Evolutionary conservation across 768 basidiomycete genomes (phyloP).

Genomic region (Boletus insuetus): DNA sequence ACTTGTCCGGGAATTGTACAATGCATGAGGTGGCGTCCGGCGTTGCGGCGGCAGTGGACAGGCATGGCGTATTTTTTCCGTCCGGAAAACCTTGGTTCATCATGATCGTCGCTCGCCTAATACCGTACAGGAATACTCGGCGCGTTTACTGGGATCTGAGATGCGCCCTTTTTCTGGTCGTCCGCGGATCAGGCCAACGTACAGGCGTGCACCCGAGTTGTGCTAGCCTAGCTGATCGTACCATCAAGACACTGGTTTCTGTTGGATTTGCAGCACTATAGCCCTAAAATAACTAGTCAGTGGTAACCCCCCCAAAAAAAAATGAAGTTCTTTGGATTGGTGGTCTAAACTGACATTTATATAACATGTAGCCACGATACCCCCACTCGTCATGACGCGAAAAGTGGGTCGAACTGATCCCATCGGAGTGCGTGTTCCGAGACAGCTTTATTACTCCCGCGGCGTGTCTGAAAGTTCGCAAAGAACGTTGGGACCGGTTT

Average conservation of each 20-base stretch:
- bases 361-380: background rate
- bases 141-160: conserved; percentile 17
- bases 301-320: conserved; percentile 7
- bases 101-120: conserved; percentile 27
- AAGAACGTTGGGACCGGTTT: conserved; percentile 13
- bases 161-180: conserved; percentile 18
- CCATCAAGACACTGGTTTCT: background rate
- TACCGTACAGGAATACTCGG: conserved; percentile 10
- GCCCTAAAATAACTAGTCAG: background rate
- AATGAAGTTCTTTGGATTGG: background rate
- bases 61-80: background rate
- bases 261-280: conserved; percentile 12
- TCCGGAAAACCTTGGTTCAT: background rate
- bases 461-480: conserved; percentile 21
- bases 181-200: conserved; percentile 26
- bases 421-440: conserved; percentile 5
- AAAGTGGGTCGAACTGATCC: conserved; percentile 2
- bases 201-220: background rate
- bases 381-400: background rate
- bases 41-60: conserved; percentile 2
- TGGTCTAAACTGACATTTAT: background rate
- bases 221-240: background rate
- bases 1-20: background rate
- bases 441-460: conserved; percentile 25
- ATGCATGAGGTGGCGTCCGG: conserved; percentile 6